These are phyloP conservation scores for Trichoderma brevicompactum DNA, from an alignment of 2,329 filamentous ascomycete genomes.

Conservation along the genomic window DNA sequence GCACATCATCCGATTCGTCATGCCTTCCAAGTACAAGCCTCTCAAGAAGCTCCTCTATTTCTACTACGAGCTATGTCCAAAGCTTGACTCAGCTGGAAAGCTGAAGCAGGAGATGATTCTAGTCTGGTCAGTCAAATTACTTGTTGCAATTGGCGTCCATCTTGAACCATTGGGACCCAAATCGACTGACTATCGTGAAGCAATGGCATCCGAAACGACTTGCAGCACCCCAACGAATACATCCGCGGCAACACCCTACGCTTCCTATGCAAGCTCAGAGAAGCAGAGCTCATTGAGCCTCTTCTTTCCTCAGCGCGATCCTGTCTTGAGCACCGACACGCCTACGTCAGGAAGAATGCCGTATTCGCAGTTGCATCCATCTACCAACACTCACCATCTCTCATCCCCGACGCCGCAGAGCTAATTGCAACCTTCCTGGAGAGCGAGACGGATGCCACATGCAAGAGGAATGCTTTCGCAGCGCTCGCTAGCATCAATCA, in stretches of 20 bases:
- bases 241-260: slow-evolving; percentile 97
- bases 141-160: neutral
- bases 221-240: slow-evolving; percentile 98
- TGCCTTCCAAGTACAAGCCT: slow-evolving; percentile 96
- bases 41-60: slow-evolving; percentile 99
- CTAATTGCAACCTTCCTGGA: slow-evolving; percentile 89
- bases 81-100: slow-evolving; percentile 89
- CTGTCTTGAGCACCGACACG: slow-evolving; percentile 94
- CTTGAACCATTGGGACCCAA: neutral
- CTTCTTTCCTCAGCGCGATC: slow-evolving; percentile 88
- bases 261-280: slow-evolving; percentile 94
- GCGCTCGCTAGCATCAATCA: slow-evolving; percentile 90
- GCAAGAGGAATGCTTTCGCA: slow-evolving; percentile 97
- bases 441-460: slow-evolving; percentile 88
- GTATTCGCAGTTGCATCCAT: slow-evolving; percentile 95
- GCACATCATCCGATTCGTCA: slow-evolving; percentile 99
- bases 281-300: slow-evolving; percentile 94
- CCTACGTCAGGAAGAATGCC: slow-evolving; percentile 97
- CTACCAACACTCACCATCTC: slow-evolving; percentile 82
- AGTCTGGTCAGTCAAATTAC: slow-evolving; percentile 70
- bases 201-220: slow-evolving; percentile 96
- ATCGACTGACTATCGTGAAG: slow-evolving; percentile 51
- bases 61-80: slow-evolving; percentile 99
- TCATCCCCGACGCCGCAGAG: slow-evolving; percentile 95
- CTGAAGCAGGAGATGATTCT: slow-evolving; percentile 99